phyloP scores from a whole-genome alignment of 2,329 filamentous ascomycete species.

The Epichloe amarillans region DNA sequence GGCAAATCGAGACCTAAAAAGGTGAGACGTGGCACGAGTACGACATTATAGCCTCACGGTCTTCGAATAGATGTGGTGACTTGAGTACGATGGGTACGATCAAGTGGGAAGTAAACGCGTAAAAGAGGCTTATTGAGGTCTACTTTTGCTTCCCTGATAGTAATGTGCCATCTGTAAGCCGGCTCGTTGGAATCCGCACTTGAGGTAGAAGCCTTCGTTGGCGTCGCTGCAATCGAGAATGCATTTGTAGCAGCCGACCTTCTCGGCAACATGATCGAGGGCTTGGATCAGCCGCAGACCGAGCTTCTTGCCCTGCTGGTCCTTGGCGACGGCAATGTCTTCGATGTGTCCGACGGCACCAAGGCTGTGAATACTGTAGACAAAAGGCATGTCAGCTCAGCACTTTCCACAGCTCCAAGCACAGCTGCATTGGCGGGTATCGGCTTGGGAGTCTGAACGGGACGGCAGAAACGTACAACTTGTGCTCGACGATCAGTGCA shows the following conservation, averaged over 20 bases:
- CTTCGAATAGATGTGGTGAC: too few relatives aligned
- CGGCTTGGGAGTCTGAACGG: background rate
- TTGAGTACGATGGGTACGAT: too few relatives aligned
- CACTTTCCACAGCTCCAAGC: background rate
- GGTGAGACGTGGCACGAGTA: too few relatives aligned
- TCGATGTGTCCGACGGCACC: constrained; percentile 90
- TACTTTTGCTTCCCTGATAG: constrained; percentile 50
- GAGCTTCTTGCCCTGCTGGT: constrained; percentile 95
- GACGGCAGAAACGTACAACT: constrained; percentile 52
- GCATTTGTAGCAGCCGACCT: constrained; percentile 91
- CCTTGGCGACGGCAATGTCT: constrained; percentile 88
- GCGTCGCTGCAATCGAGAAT: constrained; percentile 93
- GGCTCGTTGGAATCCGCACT: constrained; percentile 87
- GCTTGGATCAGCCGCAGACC: constrained; percentile 88
- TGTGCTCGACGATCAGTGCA: constrained; percentile 80
- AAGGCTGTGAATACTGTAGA: constrained; percentile 57
- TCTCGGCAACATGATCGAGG: constrained; percentile 73
- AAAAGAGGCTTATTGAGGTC: constrained; percentile 17
- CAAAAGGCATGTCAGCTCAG: constrained; percentile 8
- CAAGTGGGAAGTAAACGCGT: too few relatives aligned
- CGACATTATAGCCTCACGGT: too few relatives aligned
- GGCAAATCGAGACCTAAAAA: too few relatives aligned
- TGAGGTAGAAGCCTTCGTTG: constrained; percentile 96
- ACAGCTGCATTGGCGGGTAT: background rate
- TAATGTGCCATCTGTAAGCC: constrained; percentile 97